Base-by-base conservation (phyloP, 257 asterid species). In the Przewalskia tangutica region DNA sequence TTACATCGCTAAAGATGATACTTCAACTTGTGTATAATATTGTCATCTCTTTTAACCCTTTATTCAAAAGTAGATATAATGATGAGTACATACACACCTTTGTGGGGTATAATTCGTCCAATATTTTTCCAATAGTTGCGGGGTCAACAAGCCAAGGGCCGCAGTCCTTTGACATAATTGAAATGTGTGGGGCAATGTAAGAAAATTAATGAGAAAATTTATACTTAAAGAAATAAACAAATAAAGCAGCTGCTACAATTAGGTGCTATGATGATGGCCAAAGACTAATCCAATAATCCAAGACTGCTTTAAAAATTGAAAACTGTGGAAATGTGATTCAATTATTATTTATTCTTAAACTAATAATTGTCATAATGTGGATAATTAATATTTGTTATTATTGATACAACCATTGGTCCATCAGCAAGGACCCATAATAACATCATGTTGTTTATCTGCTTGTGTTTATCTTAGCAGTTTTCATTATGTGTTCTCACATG, bases 101-200 rank as follows among this genome's bases (percentile, higher is more conserved):
- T 36, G 48, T 23, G 23, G 58, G 42, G 62, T 36, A 46, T 68
- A 79, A 68, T 51, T 44, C 63, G 78, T 77, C 54, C 82, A 82
- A 53, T 56, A 20, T n/a, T 20, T 82, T 48, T 38, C 77, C 67
- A 14, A 14, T 81, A 83, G 89, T 89, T 91, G 92, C 93, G 81
- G 89, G 83, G 92, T 90, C 89, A 89, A 89, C 88, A 91, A 91
- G 95, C 90, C 79, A 89, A 80, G 56, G 5, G 44, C 70, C 83
- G 80, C 82, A 82, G 85, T 83, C 40, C 85, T 59, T 86, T 59
- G 58, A 82, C 81, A 88, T 88, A 76, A 88, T 83, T 86, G 84
- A 82, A 59, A 66, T 50, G 80, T 84, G 88, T 80, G 87, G 83
- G 80, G 9, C 77, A 54, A 86, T 78, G 12, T 81, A 73, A 82